Evolutionary conservation across 1,284 basidiomycete species (phyloP).

Genomic region (Cryptococcus sp.): DNA sequence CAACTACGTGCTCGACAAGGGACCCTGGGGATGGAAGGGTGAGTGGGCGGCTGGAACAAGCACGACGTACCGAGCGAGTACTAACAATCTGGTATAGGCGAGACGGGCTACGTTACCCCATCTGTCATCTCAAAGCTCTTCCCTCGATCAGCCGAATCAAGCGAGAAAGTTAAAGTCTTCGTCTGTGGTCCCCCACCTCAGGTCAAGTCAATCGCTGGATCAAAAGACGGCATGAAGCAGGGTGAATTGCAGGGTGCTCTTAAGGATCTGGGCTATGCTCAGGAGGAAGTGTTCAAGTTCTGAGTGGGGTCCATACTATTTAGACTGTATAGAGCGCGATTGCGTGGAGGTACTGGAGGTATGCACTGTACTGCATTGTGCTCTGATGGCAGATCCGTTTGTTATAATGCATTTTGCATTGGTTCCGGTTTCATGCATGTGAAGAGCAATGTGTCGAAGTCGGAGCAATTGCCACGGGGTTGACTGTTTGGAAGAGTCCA

Average conservation of each 20-base stretch:
- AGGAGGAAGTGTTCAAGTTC: conserved; percentile 62
- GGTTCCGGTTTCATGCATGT: no score
- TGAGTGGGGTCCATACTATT: conserved; percentile 19
- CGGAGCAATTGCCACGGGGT: no score
- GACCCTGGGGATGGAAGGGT: conserved; percentile 70
- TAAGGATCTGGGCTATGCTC: conserved; percentile 81
- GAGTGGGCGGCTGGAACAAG: conserved; percentile 1
- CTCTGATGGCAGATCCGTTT: no score
- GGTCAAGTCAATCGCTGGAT: conserved; percentile 68
- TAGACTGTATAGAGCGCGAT: neutral
- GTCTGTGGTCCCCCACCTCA: conserved; percentile 91
- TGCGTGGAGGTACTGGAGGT: no score
- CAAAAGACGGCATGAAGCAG: conserved; percentile 68
- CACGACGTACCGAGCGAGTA: no score
- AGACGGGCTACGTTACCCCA: conserved; percentile 69
- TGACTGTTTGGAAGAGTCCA: no score
- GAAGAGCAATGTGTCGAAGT: no score
- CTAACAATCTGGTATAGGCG: conserved; percentile 51
- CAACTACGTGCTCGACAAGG: conserved; percentile 84
- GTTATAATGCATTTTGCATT: no score
- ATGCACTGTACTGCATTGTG: no score
- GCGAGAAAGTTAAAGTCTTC: conserved; percentile 83
- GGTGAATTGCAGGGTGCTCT: conserved; percentile 79
- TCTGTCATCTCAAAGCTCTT: conserved; percentile 73
- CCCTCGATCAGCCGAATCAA: conserved; percentile 64